Base-by-base conservation (phyloP, 495 filamentous ascomycete species). In the Penicillium flavigenum region DNA sequence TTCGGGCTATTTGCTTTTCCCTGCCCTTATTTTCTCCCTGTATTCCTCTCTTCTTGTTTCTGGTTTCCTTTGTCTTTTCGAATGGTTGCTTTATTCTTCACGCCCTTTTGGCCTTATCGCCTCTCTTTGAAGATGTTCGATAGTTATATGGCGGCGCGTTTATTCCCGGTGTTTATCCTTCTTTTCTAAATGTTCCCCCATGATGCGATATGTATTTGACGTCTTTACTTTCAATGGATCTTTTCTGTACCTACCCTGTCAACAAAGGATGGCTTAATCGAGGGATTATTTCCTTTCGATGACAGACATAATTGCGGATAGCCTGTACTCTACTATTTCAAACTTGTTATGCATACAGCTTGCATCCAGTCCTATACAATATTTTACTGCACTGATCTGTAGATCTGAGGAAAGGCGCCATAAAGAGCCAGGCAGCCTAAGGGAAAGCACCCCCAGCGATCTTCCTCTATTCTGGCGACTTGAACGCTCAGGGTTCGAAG, bases 191-290 rank as follows among this genome's bases (percentile, higher is more conserved):
- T 41, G 51, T 51, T 41, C 48, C 46, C 49, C 64, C 56, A 57
- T 51, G 55, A 63, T 66, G 57, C 46, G 36, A 63, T 55, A 43
- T 67, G 59, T 65, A 60, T 43, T 61, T 59, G 48, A 61, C 41
- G 42, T 48, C 51, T 54, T 54, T 24, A 54, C 24, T 55, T 43
- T 50, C 39, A 65, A 61, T 66, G 60, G 39, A 66, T 60, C 45
- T 47, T 39, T 47, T 53, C 39, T 59, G 51, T 58, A 54, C 29
- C 56, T 61, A 61, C 50, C 49, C 48, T 42, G 27, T 29, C 46
- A 31, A 42, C 52, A 47, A 39, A 36, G 43, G 49, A 42, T 51
- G 51, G 36, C 14, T 52, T 43, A 31, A 8, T 19, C 34, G 47
- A 22, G 20, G 32, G 56, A 48, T 27, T 41, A 17, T 47, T 22